Percentiles rank a stretch among this genome's conserved stretches.
These are phyloP conservation scores for Nakazawaea peltata DNA, from an alignment of 805 yeast genomes.

Conservation along the genomic window DNA sequence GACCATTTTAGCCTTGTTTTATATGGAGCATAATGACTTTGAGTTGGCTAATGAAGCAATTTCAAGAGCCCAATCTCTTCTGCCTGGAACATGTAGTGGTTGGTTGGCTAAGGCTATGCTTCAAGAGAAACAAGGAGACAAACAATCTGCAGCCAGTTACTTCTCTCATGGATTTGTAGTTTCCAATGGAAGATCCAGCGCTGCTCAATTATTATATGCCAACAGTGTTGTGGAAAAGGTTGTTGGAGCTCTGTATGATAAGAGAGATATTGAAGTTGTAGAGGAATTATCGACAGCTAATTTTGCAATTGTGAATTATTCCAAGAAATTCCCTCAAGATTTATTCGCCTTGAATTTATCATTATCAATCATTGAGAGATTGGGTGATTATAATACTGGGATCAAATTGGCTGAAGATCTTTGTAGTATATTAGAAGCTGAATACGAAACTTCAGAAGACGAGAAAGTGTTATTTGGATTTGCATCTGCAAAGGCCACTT, in stretches of 20 bases:
- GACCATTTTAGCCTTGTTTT: conserved; percentile 77
- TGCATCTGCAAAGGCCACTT: conserved; percentile 56
- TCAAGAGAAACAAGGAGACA: conserved; percentile 41
- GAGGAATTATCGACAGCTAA: conserved; percentile 64
- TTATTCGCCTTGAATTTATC: conserved; percentile 48
- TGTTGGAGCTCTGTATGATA: conserved; percentile 33
- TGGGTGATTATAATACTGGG: conserved; percentile 54
- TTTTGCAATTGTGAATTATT: conserved; percentile 55
- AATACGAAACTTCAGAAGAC: conserved; percentile 50
- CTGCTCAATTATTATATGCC: conserved; percentile 70
- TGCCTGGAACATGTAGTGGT: conserved; percentile 66
- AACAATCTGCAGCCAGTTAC: conserved; percentile 40
- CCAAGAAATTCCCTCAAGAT: conserved; percentile 56
- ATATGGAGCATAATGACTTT: conserved; percentile 57
- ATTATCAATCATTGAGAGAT: conserved; percentile 56
- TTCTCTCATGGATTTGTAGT: conserved; percentile 74
- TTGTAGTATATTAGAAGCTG: conserved; percentile 39
- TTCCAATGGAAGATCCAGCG: conserved; percentile 64
- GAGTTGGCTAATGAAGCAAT: conserved; percentile 70
- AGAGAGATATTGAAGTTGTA: conserved; percentile 47
- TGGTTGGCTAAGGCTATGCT: conserved; percentile 86
- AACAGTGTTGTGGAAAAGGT: conserved; percentile 41
- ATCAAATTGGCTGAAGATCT: conserved; percentile 36
- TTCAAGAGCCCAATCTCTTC: conserved; percentile 65
- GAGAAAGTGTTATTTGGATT: conserved; percentile 37